Conservation (phyloP, 148 eudicot genomes). For the Tetragonia tetragonoides region DNA sequence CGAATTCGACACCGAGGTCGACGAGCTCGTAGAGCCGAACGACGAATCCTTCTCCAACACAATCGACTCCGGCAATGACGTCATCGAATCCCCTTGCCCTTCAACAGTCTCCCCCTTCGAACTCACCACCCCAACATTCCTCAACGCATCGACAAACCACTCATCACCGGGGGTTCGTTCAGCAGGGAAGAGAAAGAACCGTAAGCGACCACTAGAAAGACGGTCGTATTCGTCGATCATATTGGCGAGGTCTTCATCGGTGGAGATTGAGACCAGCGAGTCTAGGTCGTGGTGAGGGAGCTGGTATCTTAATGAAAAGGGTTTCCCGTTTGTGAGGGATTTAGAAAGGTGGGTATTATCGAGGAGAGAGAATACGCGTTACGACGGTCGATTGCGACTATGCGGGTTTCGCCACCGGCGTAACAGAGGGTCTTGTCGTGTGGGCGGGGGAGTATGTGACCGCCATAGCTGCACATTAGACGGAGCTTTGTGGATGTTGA, state of each 20-base stretch:
- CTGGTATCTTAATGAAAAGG: constrained; percentile 65
- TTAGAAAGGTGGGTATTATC: constrained; percentile 48
- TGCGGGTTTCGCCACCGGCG: constrained; percentile 87
- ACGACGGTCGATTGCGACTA: constrained; percentile 55
- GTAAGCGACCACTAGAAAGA: constrained; percentile 43
- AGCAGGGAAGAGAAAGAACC: constrained; percentile 63
- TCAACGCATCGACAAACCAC: constrained; percentile 64
- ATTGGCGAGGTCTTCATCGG: constrained; percentile 73
- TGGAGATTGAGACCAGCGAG: constrained; percentile 66
- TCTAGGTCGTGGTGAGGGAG: constrained; percentile 82
- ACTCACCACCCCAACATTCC: constrained; percentile 40
- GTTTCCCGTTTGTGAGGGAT: constrained; percentile 35
- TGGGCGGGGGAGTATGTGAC: constrained; percentile 82
- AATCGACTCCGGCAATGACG: constrained; percentile 43
- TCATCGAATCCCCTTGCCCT: constrained; percentile 18
- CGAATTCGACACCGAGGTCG: constrained; percentile 52
- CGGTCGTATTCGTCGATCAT: constrained; percentile 84
- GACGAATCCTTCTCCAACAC: constrained; percentile 65
- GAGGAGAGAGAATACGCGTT: constrained; percentile 39
- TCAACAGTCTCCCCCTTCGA: constrained; percentile 33
- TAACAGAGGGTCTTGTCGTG: constrained; percentile 62
- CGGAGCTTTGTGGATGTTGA: constrained; percentile 53
- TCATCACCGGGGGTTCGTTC: constrained; percentile 25
- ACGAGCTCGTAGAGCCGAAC: constrained; percentile 70
- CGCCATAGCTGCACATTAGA: constrained; percentile 73